Evolutionary conservation across 768 basidiomycete species (phyloP).

Genomic region (Boletus vinaceobasis): DNA sequence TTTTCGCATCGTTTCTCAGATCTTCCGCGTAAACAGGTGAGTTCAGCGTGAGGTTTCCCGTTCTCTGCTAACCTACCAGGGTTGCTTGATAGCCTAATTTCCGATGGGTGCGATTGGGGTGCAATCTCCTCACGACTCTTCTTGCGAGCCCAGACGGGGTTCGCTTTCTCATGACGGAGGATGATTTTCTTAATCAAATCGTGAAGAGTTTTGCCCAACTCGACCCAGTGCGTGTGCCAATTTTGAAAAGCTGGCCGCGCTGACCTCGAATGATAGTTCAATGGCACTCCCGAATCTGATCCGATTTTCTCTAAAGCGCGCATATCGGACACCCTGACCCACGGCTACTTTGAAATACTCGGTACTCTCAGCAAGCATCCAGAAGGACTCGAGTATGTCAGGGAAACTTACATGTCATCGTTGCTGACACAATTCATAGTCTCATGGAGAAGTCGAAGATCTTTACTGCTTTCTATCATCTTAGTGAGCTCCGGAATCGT

Average conservation of each 20-base stretch:
- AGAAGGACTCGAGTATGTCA: conserved; percentile 83
- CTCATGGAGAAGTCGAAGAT: conserved; percentile 88
- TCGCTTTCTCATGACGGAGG: conserved; percentile 76
- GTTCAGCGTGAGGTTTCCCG: not conserved
- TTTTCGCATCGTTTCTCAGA: conserved; percentile 86
- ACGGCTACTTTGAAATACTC: conserved; percentile 94
- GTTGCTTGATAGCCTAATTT: conserved; percentile 52
- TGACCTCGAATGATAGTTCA: conserved; percentile 47
- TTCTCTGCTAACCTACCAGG: not conserved
- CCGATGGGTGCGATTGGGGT: conserved; percentile 87
- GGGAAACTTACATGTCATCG: not conserved
- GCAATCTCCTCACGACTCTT: conserved; percentile 76
- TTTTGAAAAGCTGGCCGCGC: not conserved
- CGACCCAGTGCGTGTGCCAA: conserved; percentile 65
- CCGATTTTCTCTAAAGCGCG: conserved; percentile 83
- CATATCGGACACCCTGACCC: conserved; percentile 77
- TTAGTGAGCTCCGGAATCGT: conserved; percentile 85
- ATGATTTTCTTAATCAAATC: conserved; percentile 81
- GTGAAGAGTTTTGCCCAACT: conserved; percentile 86
- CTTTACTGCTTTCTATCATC: conserved; percentile 94
- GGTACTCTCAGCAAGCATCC: conserved; percentile 84
- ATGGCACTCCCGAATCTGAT: conserved; percentile 67
- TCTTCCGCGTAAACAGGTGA: conserved; percentile 64
- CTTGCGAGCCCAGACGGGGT: conserved; percentile 81
- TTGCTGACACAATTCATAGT: conserved; percentile 37